Conservation (phyloP, 208 protist species). For the Leishmania amazonensis region DNA sequence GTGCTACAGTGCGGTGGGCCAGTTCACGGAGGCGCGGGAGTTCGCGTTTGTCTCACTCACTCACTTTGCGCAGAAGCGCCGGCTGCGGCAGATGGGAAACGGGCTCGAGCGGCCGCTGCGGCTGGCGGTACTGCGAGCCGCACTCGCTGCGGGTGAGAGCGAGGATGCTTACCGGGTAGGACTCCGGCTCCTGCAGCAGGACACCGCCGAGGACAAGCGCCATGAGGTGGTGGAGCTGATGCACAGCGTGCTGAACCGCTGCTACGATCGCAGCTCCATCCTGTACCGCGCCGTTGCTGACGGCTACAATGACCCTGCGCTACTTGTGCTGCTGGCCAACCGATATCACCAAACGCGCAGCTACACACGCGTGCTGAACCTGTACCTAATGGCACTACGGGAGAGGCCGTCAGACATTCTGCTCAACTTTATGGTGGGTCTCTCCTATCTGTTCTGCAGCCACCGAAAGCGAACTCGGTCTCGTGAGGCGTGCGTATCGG, state of each 20-base stretch:
- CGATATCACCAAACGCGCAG: slow-evolving; percentile 72
- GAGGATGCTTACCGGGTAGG: slow-evolving; percentile 86
- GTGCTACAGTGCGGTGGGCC: slow-evolving; percentile 81
- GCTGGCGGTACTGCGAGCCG: slow-evolving; percentile 72
- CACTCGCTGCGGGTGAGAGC: slow-evolving; percentile 70
- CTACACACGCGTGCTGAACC: slow-evolving; percentile 71
- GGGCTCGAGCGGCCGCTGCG: slow-evolving; percentile 75
- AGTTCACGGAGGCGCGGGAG: slow-evolving; percentile 89
- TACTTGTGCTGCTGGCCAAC: slow-evolving; percentile 80
- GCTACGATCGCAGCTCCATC: slow-evolving; percentile 54
- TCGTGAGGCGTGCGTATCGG: slow-evolving; percentile 70
- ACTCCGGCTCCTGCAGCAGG: slow-evolving; percentile 74
- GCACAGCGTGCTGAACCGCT: slow-evolving; percentile 73
- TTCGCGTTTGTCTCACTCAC: slow-evolving; percentile 81
- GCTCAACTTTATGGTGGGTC: slow-evolving; percentile 79
- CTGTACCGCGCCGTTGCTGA: slow-evolving; percentile 53
- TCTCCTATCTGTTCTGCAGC: slow-evolving; percentile 74
- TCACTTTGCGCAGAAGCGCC: slow-evolving; percentile 44
- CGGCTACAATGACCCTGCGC: slow-evolving; percentile 48
- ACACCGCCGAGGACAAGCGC: slow-evolving; percentile 59
- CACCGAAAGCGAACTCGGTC: slow-evolving; percentile 74
- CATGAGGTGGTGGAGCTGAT: slow-evolving; percentile 75
- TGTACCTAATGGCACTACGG: slow-evolving; percentile 71
- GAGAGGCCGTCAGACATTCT: slow-evolving; percentile 63
- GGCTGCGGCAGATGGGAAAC: slow-evolving; percentile 52